Evolutionary conservation across 257 asterid genomes (phyloP), one percentile per base, ranked within the genome.

Genomic region (Solanum ossicruentum): DNA sequence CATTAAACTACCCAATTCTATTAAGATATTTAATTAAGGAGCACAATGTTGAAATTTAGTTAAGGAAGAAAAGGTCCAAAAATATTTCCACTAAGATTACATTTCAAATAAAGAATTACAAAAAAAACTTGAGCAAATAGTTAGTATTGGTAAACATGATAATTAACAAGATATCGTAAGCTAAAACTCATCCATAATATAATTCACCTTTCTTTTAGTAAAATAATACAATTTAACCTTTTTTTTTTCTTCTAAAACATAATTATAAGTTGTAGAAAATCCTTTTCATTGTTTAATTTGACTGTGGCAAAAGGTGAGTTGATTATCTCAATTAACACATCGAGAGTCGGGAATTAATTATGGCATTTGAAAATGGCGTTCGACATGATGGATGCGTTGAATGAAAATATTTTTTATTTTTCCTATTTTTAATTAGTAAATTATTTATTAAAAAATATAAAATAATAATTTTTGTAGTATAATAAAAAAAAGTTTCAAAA

Each of bases 371-470:
- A 49, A 73, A 21, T 7, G 7, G 4, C 45, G 12, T 2, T 2
- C 5, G 57, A 45, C 32, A 13, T 21, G 21, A 47, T 47, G 81
- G n/a, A 26, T 3, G 65, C 1, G 26, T 57, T 20, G 0, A 6
- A 12, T 57, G 9, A 8, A 57, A 58, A 20, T 0, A 1, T 1
- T 20, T 20, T 20, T 57, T 0, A 36, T 36, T 3, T 36, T 3
- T 32, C 3, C 36, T 36, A 36, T 36, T 3, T 36, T 36, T 36
- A 36, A 36, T 36, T 36, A 36, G 41, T 36, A 36, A 57, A 57
- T 0, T 0, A 20, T 12, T 58, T 20, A 20, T 4, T 57, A 1
- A 0, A 0, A 58, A 20, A 58, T 9, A 26, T 20, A 12, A 58
- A 58, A 36, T 4, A 36, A 32, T 32, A 32, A 32, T 32, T 32